Conservation (phyloP, 768 basidiomycete species). For the Boletus insuetus region DNA sequence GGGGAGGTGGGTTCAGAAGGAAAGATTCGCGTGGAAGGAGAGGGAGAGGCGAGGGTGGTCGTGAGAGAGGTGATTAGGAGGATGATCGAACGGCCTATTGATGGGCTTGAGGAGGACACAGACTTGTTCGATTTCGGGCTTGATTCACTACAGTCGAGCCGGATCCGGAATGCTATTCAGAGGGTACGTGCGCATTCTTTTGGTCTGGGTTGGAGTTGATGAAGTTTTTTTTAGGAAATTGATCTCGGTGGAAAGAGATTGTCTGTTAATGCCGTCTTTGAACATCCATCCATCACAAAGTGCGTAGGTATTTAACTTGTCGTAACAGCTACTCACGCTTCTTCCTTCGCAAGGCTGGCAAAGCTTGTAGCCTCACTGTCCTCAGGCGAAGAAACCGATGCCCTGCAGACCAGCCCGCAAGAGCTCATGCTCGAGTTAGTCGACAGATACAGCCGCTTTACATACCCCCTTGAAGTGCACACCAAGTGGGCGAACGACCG, state of each 20-base stretch:
- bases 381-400: conserved; percentile 26
- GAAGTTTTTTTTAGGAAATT: conserved; percentile 6
- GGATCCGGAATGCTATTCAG: conserved; percentile 48
- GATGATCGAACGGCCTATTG: conserved; percentile 20
- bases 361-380: conserved; percentile 37
- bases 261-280: conserved; percentile 42
- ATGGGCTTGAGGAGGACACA: conserved; percentile 26
- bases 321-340: neutral
- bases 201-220: conserved; percentile 17
- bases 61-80: conserved; percentile 17
- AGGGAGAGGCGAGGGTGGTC: conserved; percentile 8
- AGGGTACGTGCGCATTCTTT: conserved; percentile 30
- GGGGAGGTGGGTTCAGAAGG: conserved; percentile 29
- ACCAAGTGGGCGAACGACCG: conserved; percentile 9
- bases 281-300: conserved; percentile 44
- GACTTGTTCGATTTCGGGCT: conserved; percentile 50
- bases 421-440: conserved; percentile 46
- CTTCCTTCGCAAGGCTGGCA: conserved; percentile 32
- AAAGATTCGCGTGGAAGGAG: conserved; percentile 10
- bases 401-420: conserved; percentile 26
- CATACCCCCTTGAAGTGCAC: neutral
- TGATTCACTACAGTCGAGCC: conserved; percentile 51
- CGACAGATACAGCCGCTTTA: conserved; percentile 37
- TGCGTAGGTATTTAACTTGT: conserved; percentile 11
- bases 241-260: conserved; percentile 22